Evolutionary conservation across 78 protist species (phyloP).

Genomic region (Neovahlkampfia damariscottae): DNA sequence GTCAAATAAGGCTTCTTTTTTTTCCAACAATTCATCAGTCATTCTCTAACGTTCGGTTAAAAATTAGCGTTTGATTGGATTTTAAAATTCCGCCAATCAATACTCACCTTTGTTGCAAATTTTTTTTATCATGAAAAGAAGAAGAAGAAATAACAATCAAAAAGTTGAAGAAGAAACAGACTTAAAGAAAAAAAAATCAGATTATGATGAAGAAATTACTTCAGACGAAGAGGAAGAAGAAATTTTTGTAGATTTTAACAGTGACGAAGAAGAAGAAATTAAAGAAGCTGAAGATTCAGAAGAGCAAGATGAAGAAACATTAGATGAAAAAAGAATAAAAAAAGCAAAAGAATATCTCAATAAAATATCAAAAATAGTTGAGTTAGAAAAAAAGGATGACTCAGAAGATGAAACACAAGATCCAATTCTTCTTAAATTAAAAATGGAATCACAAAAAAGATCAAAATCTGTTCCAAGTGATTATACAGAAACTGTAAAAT

Average conservation of each 20-base stretch:
- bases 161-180: background rate
- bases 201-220: background rate
- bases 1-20: no score
- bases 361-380: background rate
- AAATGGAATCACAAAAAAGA: background rate
- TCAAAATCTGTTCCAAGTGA: background rate
- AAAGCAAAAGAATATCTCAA: background rate
- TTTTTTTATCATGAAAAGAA: no score
- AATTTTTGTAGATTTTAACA: no score
- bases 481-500: background rate
- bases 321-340: background rate
- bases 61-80: no score
- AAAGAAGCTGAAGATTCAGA: no score
- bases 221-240: no score
- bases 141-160: background rate
- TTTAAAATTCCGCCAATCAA: no score
- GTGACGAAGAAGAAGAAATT: no score
- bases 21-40: no score
- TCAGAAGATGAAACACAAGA: background rate
- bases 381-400: background rate
- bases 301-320: no score
- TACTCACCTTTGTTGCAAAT: no score
- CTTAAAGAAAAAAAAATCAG: background rate
- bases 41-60: no score
- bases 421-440: background rate